These are phyloP conservation scores for Cylindrotheca fusiformis DNA, from an alignment of 108 stramenopile species.

Conservation along the genomic window DNA sequence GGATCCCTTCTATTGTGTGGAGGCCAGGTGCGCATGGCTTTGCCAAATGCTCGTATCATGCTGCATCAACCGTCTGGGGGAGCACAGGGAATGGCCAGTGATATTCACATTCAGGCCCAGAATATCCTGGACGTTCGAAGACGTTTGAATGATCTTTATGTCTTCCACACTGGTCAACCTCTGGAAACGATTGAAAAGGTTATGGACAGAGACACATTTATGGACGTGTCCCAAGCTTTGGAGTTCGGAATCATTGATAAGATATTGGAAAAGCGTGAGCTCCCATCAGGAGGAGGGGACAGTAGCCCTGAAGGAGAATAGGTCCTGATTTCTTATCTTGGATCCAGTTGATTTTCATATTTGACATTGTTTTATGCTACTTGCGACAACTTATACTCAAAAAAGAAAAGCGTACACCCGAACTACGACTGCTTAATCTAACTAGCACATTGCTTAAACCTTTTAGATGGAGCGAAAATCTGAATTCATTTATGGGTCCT, in stretches of 20 bases:
- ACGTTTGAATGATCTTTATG: slow-evolving; percentile 82
- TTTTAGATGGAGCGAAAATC: no score
- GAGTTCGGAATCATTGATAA: slow-evolving; percentile 94
- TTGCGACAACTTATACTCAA: no score
- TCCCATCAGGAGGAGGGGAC: slow-evolving; percentile 3
- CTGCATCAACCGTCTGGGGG: slow-evolving; percentile 95
- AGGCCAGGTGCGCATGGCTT: slow-evolving; percentile 68
- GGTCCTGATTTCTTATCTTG: neutral
- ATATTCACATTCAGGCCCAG: slow-evolving; percentile 91
- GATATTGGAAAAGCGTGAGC: slow-evolving; percentile 69
- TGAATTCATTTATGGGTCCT: no score
- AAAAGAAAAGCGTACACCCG: no score
- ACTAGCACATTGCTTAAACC: no score
- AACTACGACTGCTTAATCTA: no score
- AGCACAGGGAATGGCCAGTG: slow-evolving; percentile 93
- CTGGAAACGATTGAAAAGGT: slow-evolving; percentile 83
- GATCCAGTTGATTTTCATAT: neutral
- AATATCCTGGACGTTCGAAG: slow-evolving; percentile 77
- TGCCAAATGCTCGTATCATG: slow-evolving; percentile 94
- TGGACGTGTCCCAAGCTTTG: slow-evolving; percentile 81
- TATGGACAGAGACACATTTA: slow-evolving; percentile 96
- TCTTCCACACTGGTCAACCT: slow-evolving; percentile 81
- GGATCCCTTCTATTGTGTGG: slow-evolving; percentile 89
- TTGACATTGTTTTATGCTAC: no score
- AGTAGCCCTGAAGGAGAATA: neutral